Evolutionary conservation across 139 green algal species (phyloP).

Genomic region (Tetradesmus lagerheimii): DNA sequence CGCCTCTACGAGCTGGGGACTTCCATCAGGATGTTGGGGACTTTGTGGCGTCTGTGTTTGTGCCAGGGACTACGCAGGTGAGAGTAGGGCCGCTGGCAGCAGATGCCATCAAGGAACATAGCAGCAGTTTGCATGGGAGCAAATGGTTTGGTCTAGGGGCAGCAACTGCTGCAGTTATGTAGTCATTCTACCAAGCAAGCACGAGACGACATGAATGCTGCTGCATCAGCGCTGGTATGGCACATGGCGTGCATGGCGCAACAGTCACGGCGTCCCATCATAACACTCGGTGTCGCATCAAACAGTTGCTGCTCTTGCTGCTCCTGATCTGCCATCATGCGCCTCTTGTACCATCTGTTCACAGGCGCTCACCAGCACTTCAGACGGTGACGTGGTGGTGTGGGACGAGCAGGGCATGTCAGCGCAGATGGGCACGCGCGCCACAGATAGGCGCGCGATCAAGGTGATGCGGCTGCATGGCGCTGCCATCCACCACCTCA

Average conservation of each 20-base stretch:
- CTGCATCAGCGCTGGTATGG: neutral
- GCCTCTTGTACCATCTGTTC: neutral
- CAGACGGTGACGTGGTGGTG: constrained; percentile 83
- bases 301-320: too few relatives aligned
- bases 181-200: too few relatives aligned
- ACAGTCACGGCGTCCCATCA: too few relatives aligned
- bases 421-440: constrained; percentile 63
- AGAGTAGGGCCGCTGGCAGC: neutral
- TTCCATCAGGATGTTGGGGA: constrained; percentile 80
- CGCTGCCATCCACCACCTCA: constrained; percentile 67
- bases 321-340: neutral
- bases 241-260: neutral
- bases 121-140: neutral
- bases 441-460: constrained; percentile 68
- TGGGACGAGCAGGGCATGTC: constrained; percentile 79
- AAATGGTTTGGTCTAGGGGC: neutral
- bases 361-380: constrained; percentile 67
- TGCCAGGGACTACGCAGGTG: constrained; percentile 66
- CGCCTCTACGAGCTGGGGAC: constrained; percentile 67
- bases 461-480: constrained; percentile 87
- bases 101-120: neutral
- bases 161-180: neutral
- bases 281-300: too few relatives aligned
- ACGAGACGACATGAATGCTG: too few relatives aligned
- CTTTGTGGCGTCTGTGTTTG: constrained; percentile 73